phyloP scores from a whole-genome alignment of 768 basidiomycete species.

The Lactifluus piperatus region DNA sequence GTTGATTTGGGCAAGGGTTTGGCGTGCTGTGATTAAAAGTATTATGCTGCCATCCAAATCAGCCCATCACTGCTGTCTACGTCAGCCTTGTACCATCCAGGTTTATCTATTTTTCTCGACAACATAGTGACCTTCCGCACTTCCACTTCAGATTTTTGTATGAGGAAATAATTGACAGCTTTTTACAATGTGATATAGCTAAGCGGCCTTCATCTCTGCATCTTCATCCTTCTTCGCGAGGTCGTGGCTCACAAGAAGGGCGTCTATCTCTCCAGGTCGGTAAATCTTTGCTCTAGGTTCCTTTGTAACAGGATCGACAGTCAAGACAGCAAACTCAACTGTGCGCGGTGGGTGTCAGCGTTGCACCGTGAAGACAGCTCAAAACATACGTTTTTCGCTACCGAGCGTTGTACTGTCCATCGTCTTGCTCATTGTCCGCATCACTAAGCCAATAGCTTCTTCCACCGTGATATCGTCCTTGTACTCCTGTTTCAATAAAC shows the following conservation, averaged over 20 bases:
- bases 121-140: not conserved
- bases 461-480: slow-evolving; percentile 89
- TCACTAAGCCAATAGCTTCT: slow-evolving; percentile 84
- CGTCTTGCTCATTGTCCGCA: slow-evolving; percentile 97
- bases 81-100: not conserved
- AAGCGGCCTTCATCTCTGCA: slow-evolving; percentile 60
- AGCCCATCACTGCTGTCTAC: not conserved
- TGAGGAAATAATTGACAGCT: not conserved
- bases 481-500: slow-evolving; percentile 95
- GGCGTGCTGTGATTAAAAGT: slow-evolving; percentile 58
- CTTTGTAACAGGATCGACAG: slow-evolving; percentile 67
- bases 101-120: not conserved
- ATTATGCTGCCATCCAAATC: not conserved
- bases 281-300: slow-evolving; percentile 88
- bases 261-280: slow-evolving; percentile 81
- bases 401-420: slow-evolving; percentile 98
- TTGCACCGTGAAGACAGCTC: slow-evolving; percentile 2
- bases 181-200: slow-evolving; percentile 19
- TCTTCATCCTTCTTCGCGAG: slow-evolving; percentile 86
- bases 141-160: not conserved
- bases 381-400: slow-evolving; percentile 81
- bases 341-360: not conserved
- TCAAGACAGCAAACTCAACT: slow-evolving; percentile 97
- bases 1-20: slow-evolving; percentile 48
- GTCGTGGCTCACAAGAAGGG: slow-evolving; percentile 66